Conservation (phyloP, 352 stramenopile species). For the Globisporangium polare region DNA sequence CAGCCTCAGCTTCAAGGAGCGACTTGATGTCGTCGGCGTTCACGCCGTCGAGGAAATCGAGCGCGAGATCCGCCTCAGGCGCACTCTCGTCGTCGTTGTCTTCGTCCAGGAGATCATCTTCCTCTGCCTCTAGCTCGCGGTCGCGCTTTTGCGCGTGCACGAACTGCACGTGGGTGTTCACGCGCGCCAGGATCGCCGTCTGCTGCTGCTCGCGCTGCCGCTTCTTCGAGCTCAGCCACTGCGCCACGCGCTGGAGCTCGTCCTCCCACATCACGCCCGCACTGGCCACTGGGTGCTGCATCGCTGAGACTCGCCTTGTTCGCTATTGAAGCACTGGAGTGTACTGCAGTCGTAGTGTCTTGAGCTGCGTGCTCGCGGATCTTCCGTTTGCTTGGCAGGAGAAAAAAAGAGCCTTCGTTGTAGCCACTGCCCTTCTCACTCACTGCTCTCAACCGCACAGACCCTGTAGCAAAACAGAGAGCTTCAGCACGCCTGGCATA, state of each 20-base stretch:
- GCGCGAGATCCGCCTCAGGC: slow-evolving; percentile 19
- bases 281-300: not conserved
- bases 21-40: slow-evolving; percentile 47
- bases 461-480: not conserved
- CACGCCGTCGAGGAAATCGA: slow-evolving; percentile 58
- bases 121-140: slow-evolving; percentile 21
- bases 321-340: not conserved
- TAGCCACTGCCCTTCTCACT: not conserved
- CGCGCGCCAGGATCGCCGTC: slow-evolving; percentile 21
- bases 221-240: slow-evolving; percentile 25
- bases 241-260: slow-evolving; percentile 36
- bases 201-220: slow-evolving; percentile 15
- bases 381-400: not conserved
- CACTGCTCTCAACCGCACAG: not conserved
- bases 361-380: not conserved
- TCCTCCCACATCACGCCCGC: slow-evolving; percentile 28
- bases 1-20: slow-evolving; percentile 39
- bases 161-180: slow-evolving; percentile 39
- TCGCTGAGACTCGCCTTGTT: not conserved
- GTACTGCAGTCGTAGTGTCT: not conserved
- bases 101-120: slow-evolving; percentile 17
- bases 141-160: slow-evolving; percentile 30
- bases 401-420: not conserved
- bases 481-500: not conserved
- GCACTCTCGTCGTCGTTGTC: slow-evolving; percentile 19